Conservation (phyloP, 1,284 basidiomycete species). For the Hymenochaete sp. region DNA sequence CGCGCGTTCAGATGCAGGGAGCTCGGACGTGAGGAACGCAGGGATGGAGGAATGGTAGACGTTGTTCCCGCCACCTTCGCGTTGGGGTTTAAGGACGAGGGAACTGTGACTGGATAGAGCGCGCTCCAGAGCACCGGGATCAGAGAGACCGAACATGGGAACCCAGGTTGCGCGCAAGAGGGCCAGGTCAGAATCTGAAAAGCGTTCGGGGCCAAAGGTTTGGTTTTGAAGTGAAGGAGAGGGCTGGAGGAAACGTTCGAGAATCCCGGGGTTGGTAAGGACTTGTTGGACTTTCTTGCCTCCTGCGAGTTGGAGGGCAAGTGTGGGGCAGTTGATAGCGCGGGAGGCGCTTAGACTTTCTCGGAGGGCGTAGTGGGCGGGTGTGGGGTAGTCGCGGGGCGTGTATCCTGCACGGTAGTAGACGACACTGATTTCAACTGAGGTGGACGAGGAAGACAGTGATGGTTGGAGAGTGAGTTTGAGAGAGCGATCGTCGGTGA, state of each 20-base stretch:
- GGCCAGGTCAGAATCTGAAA: constrained; percentile 34
- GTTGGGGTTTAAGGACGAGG: constrained; percentile 91
- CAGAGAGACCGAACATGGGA: constrained; percentile 72
- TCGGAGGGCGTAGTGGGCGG: constrained; percentile 59
- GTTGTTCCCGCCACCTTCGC: constrained; percentile 97
- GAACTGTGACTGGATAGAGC: constrained; percentile 33
- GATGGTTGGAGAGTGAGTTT: no score
- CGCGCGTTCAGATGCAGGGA: constrained; percentile 48
- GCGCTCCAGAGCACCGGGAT: constrained; percentile 38
- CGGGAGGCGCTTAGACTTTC: constrained; percentile 67
- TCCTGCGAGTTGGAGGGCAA: constrained; percentile 89
- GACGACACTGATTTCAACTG: constrained; percentile 68
- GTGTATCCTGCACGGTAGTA: constrained; percentile 89
- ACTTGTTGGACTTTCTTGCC: constrained; percentile 96
- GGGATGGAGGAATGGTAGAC: constrained; percentile 85
- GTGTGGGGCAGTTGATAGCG: constrained; percentile 90
- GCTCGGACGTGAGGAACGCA: constrained; percentile 55
- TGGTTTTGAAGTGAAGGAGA: constrained; percentile 25
- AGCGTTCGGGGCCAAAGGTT: constrained; percentile 32
- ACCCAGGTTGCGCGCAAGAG: constrained; percentile 66
- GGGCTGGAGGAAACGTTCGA: constrained; percentile 60
- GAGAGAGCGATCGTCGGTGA: constrained; percentile 36
- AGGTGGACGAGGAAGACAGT: constrained; percentile 19
- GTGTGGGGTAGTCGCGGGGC: constrained; percentile 70
- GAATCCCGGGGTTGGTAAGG: constrained; percentile 63